phyloP scores from a whole-genome alignment of 2,329 filamentous ascomycete species.

The Colletotrichum chrysophilum region DNA sequence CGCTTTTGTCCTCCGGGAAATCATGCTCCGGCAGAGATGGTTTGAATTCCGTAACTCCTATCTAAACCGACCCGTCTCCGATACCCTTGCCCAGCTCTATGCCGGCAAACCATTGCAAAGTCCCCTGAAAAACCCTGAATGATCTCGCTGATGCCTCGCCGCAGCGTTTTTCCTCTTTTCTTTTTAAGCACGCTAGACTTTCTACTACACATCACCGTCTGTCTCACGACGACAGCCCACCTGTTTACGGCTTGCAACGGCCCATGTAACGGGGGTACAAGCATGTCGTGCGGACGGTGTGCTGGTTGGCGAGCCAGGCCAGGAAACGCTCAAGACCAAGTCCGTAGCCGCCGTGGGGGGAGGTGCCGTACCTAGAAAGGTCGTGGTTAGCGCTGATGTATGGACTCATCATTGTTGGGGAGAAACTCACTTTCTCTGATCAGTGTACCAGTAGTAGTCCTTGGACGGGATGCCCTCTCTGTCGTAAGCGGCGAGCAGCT shows the following conservation, averaged over 20 bases:
- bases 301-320: slow-evolving; percentile 68
- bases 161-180: not conserved
- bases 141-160: slow-evolving; percentile 10
- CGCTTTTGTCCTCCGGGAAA: not conserved
- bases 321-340: slow-evolving; percentile 84
- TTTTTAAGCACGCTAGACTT: not conserved
- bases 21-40: not conserved
- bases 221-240: not conserved
- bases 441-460: slow-evolving; percentile 98
- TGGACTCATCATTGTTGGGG: not conserved
- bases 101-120: slow-evolving; percentile 18
- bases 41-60: slow-evolving; percentile 20
- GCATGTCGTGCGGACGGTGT: slow-evolving; percentile 70
- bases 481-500: slow-evolving; percentile 87
- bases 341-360: slow-evolving; percentile 91
- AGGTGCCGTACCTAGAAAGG: slow-evolving; percentile 77
- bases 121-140: not conserved
- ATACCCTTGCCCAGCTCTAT: not conserved
- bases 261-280: slow-evolving; percentile 84
- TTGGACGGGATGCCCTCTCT: slow-evolving; percentile 83
- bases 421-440: slow-evolving; percentile 83
- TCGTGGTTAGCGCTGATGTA: not conserved
- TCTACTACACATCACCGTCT: not conserved
- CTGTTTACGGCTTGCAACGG: slow-evolving; percentile 73
- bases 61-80: slow-evolving; percentile 14